Conservation (phyloP, 805 yeast species). For the Pichia californica region DNA sequence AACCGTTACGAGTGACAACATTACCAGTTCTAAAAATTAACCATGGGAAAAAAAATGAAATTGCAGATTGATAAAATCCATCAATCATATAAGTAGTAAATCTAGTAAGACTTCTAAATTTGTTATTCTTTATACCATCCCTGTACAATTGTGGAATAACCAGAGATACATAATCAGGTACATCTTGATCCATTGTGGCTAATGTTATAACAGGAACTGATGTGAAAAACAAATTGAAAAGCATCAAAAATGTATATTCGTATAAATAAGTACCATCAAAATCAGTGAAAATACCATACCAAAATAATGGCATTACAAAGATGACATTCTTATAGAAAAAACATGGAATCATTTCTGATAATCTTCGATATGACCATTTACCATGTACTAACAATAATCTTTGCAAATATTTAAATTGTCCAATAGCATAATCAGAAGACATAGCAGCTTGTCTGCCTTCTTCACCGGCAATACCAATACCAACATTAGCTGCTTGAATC, state of each 20-base stretch:
- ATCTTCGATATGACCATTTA: constrained; percentile 72
- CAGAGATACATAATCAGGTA: constrained; percentile 55
- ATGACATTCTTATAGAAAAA: constrained; percentile 73
- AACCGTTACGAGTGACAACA: constrained; percentile 40
- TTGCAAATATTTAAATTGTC: constrained; percentile 65
- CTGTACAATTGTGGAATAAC: constrained; percentile 67
- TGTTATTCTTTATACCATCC: constrained; percentile 51
- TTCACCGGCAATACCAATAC: constrained; percentile 83
- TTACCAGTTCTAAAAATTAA: constrained; percentile 42
- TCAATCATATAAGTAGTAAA: constrained; percentile 61
- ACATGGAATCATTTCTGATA: constrained; percentile 73
- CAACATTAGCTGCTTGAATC: constrained; percentile 83
- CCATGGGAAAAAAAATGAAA: constrained; percentile 66
- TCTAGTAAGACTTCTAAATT: constrained; percentile 54
- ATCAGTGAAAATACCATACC: constrained; percentile 64
- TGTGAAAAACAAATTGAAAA: constrained; percentile 75
- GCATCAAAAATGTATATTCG: constrained; percentile 72
- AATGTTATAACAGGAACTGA: constrained; percentile 70
- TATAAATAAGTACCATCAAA: constrained; percentile 74
- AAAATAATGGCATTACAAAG: constrained; percentile 66
- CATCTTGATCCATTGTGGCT: constrained; percentile 74
- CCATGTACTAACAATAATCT: constrained; percentile 71
- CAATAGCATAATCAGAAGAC: constrained; percentile 80
- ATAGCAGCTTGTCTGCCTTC: constrained; percentile 85
- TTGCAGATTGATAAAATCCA: constrained; percentile 65